Conservation (phyloP, 371 early-diverging fungal genomes). For the Syncephalastrum contaminatum region DNA sequence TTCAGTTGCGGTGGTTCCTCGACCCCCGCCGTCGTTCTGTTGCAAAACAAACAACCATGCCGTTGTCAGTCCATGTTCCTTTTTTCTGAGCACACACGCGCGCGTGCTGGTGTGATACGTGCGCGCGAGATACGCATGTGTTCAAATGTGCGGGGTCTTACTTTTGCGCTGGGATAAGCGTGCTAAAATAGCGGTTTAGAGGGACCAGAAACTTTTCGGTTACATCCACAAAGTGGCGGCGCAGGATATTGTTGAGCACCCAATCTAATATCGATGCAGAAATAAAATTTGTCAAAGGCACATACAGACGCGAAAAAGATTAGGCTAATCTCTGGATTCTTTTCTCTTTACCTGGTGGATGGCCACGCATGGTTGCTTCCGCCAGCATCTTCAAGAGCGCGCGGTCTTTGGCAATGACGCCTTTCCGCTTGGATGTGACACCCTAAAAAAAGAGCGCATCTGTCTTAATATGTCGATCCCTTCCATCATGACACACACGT, state of each 20-base stretch:
- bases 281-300: conserved; percentile 6
- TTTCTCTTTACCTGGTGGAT: conserved; percentile 49
- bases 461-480: no score
- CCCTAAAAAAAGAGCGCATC: conserved; percentile 32
- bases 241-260: conserved; percentile 84
- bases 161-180: conserved; percentile 70
- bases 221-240: conserved; percentile 90
- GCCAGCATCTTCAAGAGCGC: conserved; percentile 69
- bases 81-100: no score
- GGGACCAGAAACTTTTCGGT: conserved; percentile 94
- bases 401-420: conserved; percentile 76
- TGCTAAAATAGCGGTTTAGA: conserved; percentile 90
- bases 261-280: conserved; percentile 36
- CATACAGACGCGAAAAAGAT: no score
- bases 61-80: not conserved
- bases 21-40: conserved; percentile 17
- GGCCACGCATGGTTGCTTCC: conserved; percentile 65
- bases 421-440: conserved; percentile 77
- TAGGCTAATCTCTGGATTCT: no score
- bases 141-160: conserved; percentile 22
- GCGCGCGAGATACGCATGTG: no score
- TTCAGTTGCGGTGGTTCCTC: conserved; percentile 33
- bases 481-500: conserved; percentile 1
- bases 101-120: no score
- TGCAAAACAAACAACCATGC: conserved; percentile 7